These are phyloP conservation scores for Saksenaea vasiformis DNA, from an alignment of 371 early-diverging fungal genomes.

Conservation along the genomic window DNA sequence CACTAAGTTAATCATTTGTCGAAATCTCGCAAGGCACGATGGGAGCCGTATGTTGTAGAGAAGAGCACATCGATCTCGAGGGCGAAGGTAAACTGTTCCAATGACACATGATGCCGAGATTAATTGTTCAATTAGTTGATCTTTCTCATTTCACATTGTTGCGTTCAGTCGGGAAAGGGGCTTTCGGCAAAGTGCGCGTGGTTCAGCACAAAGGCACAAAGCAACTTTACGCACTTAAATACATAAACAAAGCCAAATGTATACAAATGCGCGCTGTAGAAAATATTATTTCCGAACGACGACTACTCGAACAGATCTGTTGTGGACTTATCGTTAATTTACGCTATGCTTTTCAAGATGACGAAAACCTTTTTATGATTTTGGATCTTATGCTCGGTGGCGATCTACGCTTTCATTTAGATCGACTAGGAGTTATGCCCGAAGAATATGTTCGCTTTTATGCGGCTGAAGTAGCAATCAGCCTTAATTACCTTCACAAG, in stretches of 20 bases:
- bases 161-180: conserved; percentile 70
- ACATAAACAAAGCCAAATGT: conserved; percentile 58
- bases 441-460: conserved; percentile 77
- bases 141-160: conserved; percentile 65
- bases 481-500: conserved; percentile 69
- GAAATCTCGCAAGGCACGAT: conserved; percentile 17
- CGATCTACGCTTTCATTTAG: conserved; percentile 80
- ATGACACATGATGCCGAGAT: conserved; percentile 3
- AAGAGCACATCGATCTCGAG: conserved; percentile 40
- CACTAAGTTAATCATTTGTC: neutral
- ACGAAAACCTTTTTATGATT: conserved; percentile 77
- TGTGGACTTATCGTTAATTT: conserved; percentile 61
- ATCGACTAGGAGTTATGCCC: conserved; percentile 56
- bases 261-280: conserved; percentile 56
- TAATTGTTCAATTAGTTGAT: conserved; percentile 41
- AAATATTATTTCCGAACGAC: conserved; percentile 58
- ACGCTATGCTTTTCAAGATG: conserved; percentile 81
- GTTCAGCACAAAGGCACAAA: conserved; percentile 77
- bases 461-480: conserved; percentile 72
- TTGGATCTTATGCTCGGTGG: conserved; percentile 83
- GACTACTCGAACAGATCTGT: conserved; percentile 48
- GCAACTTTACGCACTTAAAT: conserved; percentile 56
- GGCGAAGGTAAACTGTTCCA: conserved; percentile 36
- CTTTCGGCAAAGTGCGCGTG: conserved; percentile 81
- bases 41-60: conserved; percentile 47